Percentiles rank a stretch among this genome's conserved stretches.
Conservation (phyloP, 208 protist genomes). For the Acanthamoeba lugdunensis region DNA sequence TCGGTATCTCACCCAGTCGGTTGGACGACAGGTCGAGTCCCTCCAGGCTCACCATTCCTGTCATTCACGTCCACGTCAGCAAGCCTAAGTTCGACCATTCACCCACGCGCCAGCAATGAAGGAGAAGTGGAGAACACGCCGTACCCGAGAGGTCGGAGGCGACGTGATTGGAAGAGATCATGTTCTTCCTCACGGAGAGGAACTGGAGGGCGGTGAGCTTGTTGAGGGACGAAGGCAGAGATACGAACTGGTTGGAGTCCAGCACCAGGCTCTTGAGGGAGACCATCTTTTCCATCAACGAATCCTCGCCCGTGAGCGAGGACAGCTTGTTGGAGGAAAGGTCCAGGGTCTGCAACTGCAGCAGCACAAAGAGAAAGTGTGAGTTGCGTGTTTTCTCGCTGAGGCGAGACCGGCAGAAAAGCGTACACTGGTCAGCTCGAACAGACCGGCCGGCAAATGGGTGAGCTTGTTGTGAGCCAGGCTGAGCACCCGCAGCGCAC, state of each 20-base stretch:
- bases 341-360: conserved; percentile 27
- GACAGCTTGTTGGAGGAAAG: conserved; percentile 49
- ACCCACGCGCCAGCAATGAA: neutral
- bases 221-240: conserved; percentile 28
- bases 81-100: too few relatives aligned
- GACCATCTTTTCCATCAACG: conserved; percentile 14
- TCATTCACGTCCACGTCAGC: neutral
- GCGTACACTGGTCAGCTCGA: conserved; percentile 33
- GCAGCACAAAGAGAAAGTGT: neutral
- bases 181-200: conserved; percentile 21
- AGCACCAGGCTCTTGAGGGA: conserved; percentile 47
- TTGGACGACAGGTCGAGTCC: conserved; percentile 57
- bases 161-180: conserved; percentile 47
- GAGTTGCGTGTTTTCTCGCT: neutral
- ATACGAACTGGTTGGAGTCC: conserved; percentile 50
- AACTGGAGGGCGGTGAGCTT: conserved; percentile 65
- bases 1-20: conserved; percentile 39
- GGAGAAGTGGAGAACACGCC: neutral
- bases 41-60: conserved; percentile 51
- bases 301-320: neutral
- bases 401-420: neutral
- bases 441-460: conserved; percentile 1
- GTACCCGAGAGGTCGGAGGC: conserved; percentile 33
- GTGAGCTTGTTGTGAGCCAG: conserved; percentile 34
- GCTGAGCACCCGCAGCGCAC: conserved; percentile 24